These are phyloP conservation scores for Paraconiothyrium brasiliense DNA, from an alignment of 2,329 filamentous ascomycete genomes.

Conservation along the genomic window DNA sequence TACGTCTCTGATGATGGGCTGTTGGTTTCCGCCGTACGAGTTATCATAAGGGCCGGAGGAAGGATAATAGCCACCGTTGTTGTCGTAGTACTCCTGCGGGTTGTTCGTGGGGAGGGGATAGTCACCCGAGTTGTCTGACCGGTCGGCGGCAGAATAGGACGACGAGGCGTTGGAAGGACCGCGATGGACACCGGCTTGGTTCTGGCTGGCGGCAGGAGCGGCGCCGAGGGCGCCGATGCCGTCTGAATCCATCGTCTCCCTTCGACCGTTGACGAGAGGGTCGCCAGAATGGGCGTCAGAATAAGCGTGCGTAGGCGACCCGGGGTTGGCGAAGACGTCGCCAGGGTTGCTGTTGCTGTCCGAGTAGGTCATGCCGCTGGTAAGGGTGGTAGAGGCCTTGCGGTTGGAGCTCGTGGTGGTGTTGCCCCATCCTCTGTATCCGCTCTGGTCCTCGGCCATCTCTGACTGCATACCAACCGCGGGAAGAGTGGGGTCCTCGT, in stretches of 20 bases:
- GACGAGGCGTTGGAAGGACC: slow-evolving; percentile 96
- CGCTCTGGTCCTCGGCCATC: slow-evolving; percentile 78
- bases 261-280: slow-evolving; percentile 63
- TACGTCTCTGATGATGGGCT: slow-evolving; percentile 92
- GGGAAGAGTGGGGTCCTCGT: slow-evolving; percentile 85
- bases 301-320: slow-evolving; percentile 71
- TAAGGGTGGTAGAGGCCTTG: slow-evolving; percentile 90
- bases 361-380: slow-evolving; percentile 76
- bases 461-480: slow-evolving; percentile 67
- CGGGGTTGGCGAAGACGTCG: slow-evolving; percentile 60
- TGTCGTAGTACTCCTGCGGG: slow-evolving; percentile 62
- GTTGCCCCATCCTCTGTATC: slow-evolving; percentile 95
- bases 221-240: slow-evolving; percentile 82
- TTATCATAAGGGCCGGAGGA: slow-evolving; percentile 63
- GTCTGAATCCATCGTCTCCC: slow-evolving; percentile 73
- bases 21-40: slow-evolving; percentile 62
- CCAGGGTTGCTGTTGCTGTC: slow-evolving; percentile 70
- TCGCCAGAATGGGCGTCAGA: slow-evolving; percentile 78
- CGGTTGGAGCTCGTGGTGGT: slow-evolving; percentile 74
- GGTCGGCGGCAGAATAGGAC: slow-evolving; percentile 84
- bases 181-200: slow-evolving; percentile 75
- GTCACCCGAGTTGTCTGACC: slow-evolving; percentile 72
- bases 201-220: slow-evolving; percentile 70
- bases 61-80: slow-evolving; percentile 64
- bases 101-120: slow-evolving; percentile 59